Conservation (phyloP, 2,329 filamentous ascomycete genomes). For the Colletotrichum magnum region DNA sequence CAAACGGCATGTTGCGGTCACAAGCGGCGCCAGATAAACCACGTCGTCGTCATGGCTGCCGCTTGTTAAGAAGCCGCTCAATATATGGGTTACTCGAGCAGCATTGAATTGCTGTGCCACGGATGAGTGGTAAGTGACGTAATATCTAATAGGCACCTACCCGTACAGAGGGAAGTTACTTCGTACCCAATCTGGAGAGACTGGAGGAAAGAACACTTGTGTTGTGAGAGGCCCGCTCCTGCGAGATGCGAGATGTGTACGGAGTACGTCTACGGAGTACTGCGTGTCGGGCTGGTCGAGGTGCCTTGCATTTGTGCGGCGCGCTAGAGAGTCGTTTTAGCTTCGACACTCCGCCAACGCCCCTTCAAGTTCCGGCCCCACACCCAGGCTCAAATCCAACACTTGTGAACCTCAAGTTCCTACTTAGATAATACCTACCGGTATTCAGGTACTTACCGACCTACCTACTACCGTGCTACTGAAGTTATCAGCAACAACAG, state of each 20-base stretch:
- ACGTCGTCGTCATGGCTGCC: constrained; percentile 22
- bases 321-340: constrained; percentile 38
- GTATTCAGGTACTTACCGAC: too few relatives aligned
- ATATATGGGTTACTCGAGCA: too few relatives aligned
- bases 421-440: too few relatives aligned
- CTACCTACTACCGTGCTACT: too few relatives aligned
- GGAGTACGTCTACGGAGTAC: not conserved
- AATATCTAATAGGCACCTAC: too few relatives aligned
- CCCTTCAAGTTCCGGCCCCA: constrained; percentile 9
- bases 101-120: too few relatives aligned
- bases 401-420: too few relatives aligned
- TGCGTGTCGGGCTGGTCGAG: constrained; percentile 5
- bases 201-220: not conserved
- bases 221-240: not conserved
- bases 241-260: constrained; percentile 11
- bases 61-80: too few relatives aligned
- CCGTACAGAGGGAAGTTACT: too few relatives aligned
- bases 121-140: too few relatives aligned
- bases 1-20: constrained; percentile 28
- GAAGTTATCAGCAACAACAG: not conserved
- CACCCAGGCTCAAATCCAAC: not conserved
- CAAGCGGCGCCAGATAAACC: constrained; percentile 21
- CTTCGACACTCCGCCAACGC: constrained; percentile 21
- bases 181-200: not conserved
- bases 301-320: constrained; percentile 37